Evolutionary conservation across 2,329 filamentous ascomycete genomes (phyloP), one percentile per base, ranked within the genome.

Genomic region (Penicillium janthinellum): DNA sequence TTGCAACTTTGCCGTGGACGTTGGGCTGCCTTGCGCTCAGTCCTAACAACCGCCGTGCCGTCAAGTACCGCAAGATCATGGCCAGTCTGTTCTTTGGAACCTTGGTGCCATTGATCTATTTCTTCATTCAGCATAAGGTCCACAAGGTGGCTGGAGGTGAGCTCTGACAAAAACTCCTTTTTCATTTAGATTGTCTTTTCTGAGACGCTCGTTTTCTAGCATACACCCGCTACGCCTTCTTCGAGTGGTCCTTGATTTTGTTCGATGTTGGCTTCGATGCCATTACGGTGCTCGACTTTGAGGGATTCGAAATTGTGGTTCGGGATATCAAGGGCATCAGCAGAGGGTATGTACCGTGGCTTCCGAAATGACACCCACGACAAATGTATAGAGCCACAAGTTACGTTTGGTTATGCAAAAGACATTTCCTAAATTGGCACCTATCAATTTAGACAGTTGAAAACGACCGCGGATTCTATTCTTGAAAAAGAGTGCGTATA

Each of bases 71-170:
- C 68, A 98, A 96, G 79, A 87, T 90, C 65, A 80, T 98, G 56
- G 92, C 90, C 4, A 82, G 85, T 35, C 83, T 88, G 42, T 99
- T 99, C 80, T 99, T 98, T 72, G 91, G 89, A 54, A 96, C 92
- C 4, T 83, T 99, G 34, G 84, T 97, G 50, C 93, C 93, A 34
- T 81, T 99, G 74, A 85, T 98, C 20, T 98, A 97, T 81, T 99
- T 92, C 75, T 99, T 97, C 75, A 96, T 99, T 65, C 95, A 97
- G 77, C 95, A 99, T 83, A 99, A 99, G 78, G 91, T 99, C 54
- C 92, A 99, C 76, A 91, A 89, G 60, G 87, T 98, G 62, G 84
- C 95, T 59, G 95, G 95, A 84, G 95, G 94, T 98, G 82, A 77
- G 88, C 58, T 5, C 1, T 6, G n/a, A 22, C 20, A 11, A 11